Base-by-base conservation (phyloP, 2,329 filamentous ascomycete species). In the Ophiocordyceps australis region DNA sequence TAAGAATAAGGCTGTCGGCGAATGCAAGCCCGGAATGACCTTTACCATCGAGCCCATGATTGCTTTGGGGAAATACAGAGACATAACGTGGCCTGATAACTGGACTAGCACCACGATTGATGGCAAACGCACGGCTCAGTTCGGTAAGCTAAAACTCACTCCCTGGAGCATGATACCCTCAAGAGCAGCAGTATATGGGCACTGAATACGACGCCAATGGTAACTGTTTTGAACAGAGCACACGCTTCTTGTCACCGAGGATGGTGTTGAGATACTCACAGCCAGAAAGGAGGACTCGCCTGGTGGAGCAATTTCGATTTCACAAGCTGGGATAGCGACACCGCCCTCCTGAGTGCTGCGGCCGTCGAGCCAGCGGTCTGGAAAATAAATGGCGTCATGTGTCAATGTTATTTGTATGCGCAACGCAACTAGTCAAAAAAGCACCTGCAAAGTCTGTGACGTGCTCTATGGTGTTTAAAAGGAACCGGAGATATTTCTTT, bases 21-120 rank as follows among this genome's bases (percentile, higher is more conserved):
- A 79, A 39, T 89, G 85, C 32, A 94, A 94, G 57, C 75, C 81
- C 1, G 89, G 89, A 28, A 94, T 95, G 83, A 93, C 83, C 35
- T 98, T 98, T 43, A 98, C 89, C 1, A 98, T 98, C 33, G 89
- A 98, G 56, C 89, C 89, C 11, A 98, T 98, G 89, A 85, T 98
- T 46, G 83, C 82, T 21, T 52, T 94, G 28, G 89, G 89, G 30
- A 85, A 80, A 32, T 80, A 93, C 52, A 72, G 72, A 34, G 89
- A 98, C 45, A 77, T 89, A 48, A 95, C 83, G 1, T 98, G 89
- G 89, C 89, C 89, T 1, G 89, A 98, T 48, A 82, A 95, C 57
- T 98, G 89, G 89, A 98, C 89, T 1, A 93, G 83, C 51, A 80
- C 81, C 5, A 98, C 89, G 0, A 68, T 74, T 29, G 89, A 98